These are phyloP conservation scores for Aciculosporium take DNA, from an alignment of 2,329 filamentous ascomycete genomes.

Conservation along the genomic window DNA sequence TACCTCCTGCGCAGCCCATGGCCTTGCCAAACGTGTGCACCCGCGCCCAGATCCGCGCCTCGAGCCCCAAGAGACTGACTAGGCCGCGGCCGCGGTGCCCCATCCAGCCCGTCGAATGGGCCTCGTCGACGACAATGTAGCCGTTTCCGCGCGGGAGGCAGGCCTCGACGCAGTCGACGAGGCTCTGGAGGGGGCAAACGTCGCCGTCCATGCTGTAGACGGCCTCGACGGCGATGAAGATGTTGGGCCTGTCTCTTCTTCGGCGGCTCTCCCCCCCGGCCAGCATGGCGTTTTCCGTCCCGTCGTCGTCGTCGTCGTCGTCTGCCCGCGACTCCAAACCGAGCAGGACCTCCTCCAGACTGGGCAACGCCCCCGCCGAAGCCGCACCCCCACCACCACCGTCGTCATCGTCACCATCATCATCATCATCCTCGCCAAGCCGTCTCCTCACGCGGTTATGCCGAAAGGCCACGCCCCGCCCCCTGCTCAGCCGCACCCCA, in stretches of 20 bases:
- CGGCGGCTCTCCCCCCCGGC: slow-evolving; percentile 17
- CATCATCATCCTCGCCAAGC: too few species aligned
- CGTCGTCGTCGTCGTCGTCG: slow-evolving; percentile 18
- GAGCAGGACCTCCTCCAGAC: slow-evolving; percentile 16
- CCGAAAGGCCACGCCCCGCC: slow-evolving; percentile 33
- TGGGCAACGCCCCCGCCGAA: too few species aligned
- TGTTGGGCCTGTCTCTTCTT: slow-evolving; percentile 29
- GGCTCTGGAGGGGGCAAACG: slow-evolving; percentile 45
- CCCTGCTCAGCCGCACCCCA: slow-evolving; percentile 54
- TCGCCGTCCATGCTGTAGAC: slow-evolving; percentile 81
- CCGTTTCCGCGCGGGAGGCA: slow-evolving; percentile 43
- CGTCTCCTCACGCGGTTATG: slow-evolving; percentile 39
- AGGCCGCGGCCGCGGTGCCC: slow-evolving; percentile 42
- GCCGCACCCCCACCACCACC: too few species aligned
- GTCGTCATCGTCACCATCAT: too few species aligned
- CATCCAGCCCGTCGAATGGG: slow-evolving; percentile 49
- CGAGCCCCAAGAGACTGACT: slow-evolving; percentile 40
- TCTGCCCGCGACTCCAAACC: slow-evolving; percentile 20
- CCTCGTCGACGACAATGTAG: slow-evolving; percentile 53
- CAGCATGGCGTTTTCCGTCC: slow-evolving; percentile 21
- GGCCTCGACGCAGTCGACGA: slow-evolving; percentile 42
- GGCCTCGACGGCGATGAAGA: slow-evolving; percentile 56
- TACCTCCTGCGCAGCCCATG: slow-evolving; percentile 55
- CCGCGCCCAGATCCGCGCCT: slow-evolving; percentile 40
- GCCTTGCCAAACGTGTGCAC: slow-evolving; percentile 56